Evolutionary conservation across 345 rosid species (phyloP).

Genomic region (Lepidium didymum): DNA sequence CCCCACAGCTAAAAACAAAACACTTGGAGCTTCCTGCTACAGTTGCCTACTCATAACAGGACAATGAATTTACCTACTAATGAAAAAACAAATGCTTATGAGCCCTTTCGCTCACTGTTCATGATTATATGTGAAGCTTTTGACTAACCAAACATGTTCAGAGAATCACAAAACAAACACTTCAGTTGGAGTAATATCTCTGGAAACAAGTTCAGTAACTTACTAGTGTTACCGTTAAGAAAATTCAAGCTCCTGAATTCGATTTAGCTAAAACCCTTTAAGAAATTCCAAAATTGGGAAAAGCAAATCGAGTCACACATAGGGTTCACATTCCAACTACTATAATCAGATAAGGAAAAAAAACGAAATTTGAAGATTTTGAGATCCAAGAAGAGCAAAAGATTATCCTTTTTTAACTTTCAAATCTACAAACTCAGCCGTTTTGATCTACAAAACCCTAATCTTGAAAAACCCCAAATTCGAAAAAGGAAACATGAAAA

Average conservation of each 20-base stretch:
- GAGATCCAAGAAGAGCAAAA: not conserved
- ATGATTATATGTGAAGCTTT: not conserved
- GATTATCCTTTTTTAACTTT: not conserved
- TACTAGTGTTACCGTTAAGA: not conserved
- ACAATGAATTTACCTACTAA: conserved; percentile 22
- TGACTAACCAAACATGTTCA: not conserved
- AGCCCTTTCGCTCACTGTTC: not conserved
- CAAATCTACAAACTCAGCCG: not conserved
- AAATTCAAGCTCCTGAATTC: not conserved
- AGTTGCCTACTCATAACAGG: conserved; percentile 15
- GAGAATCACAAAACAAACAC: not conserved
- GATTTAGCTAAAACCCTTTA: not conserved
- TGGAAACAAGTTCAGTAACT: not conserved
- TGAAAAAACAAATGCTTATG: not conserved
- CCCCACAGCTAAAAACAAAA: conserved; percentile 8
- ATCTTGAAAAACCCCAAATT: not conserved
- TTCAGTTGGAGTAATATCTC: not conserved
- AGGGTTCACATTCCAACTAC: not conserved
- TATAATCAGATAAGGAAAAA: not conserved
- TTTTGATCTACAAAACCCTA: conserved; percentile 21
- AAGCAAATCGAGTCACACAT: not conserved
- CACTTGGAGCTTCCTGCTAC: conserved; percentile 18
- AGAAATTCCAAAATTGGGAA: not conserved
- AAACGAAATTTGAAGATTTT: not conserved
- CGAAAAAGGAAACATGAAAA: not conserved